Conservation (phyloP, 768 basidiomycete species). For the Dacryopinax primogenitus region DNA sequence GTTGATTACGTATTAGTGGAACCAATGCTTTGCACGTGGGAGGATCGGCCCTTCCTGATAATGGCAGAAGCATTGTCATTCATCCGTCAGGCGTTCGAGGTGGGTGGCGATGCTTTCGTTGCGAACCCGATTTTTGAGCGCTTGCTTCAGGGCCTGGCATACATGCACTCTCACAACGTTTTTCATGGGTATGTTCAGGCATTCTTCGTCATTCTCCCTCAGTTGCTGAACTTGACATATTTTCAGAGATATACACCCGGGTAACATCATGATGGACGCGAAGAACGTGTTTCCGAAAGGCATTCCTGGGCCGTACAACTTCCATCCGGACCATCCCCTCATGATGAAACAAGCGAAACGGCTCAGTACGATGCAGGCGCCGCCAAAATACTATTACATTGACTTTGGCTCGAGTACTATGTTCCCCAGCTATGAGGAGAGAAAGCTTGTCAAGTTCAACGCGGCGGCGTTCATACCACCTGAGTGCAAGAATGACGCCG, state of each 20-base stretch:
- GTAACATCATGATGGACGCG: not conserved
- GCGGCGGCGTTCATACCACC: not conserved
- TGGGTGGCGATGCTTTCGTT: no score
- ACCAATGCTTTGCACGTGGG: not conserved
- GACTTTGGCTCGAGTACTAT: not conserved
- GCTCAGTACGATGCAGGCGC: not conserved
- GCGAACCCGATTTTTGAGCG: no score
- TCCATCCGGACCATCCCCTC: not conserved
- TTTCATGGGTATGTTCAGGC: not conserved
- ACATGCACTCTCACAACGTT: slow-evolving; percentile 4
- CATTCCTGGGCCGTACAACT: not conserved
- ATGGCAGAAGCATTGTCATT: not conserved
- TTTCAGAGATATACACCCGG: not conserved
- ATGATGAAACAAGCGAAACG: not conserved
- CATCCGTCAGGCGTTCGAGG: not conserved
- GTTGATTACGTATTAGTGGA: not conserved
- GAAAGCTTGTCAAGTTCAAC: not conserved
- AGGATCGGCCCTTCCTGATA: not conserved
- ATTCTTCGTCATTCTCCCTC: no score
- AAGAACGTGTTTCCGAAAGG: not conserved
- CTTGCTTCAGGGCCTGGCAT: not conserved
- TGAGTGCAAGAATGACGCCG: not conserved
- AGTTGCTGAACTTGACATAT: no score
- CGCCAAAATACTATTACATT: not conserved
- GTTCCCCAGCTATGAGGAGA: not conserved